phyloP scores from a whole-genome alignment of 2,329 filamentous ascomycete species.

The Diplodia seriata region DNA sequence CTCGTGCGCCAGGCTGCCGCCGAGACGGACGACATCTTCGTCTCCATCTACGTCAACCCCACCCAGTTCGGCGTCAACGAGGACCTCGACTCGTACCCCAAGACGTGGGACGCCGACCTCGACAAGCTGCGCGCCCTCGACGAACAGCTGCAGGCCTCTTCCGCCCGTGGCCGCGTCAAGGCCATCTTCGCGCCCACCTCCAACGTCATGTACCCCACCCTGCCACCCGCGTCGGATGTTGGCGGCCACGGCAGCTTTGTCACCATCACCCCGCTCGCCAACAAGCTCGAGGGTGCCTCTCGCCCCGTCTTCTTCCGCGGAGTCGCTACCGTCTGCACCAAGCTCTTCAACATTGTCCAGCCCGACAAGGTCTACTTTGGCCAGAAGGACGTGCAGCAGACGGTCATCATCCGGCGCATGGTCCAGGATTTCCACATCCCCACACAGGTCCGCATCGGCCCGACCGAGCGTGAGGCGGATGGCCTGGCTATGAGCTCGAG shows the following conservation, averaged over 20 bases:
- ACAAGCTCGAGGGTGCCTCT: conserved; percentile 81
- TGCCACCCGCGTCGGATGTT: conserved; percentile 74
- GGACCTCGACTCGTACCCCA: conserved; percentile 86
- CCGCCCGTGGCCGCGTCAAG: conserved; percentile 68
- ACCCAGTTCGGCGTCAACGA: conserved; percentile 92
- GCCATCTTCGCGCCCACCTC: conserved; percentile 89
- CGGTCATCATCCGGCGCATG: conserved; percentile 84
- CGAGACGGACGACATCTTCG: conserved; percentile 85
- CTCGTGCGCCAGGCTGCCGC: conserved; percentile 82
- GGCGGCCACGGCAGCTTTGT: conserved; percentile 87
- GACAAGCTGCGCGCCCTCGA: conserved; percentile 72
- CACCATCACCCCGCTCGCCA: conserved; percentile 83
- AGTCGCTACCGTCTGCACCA: conserved; percentile 96
- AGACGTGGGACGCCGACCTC: conserved; percentile 84
- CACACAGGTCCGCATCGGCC: conserved; percentile 73
- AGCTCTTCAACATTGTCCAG: conserved; percentile 82
- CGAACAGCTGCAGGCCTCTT: conserved; percentile 65
- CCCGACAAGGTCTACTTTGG: conserved; percentile 89
- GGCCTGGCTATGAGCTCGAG: conserved; percentile 90
- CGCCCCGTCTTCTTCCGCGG: conserved; percentile 95
- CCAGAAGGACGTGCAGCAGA: conserved; percentile 98
- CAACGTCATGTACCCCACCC: conserved; percentile 83
- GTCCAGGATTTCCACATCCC: conserved; percentile 86
- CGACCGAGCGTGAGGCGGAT: conserved; percentile 78
- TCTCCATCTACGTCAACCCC: conserved; percentile 95